These are phyloP conservation scores for Cucumis cinereus DNA, from an alignment of 306 rosid genomes.

Conservation along the genomic window DNA sequence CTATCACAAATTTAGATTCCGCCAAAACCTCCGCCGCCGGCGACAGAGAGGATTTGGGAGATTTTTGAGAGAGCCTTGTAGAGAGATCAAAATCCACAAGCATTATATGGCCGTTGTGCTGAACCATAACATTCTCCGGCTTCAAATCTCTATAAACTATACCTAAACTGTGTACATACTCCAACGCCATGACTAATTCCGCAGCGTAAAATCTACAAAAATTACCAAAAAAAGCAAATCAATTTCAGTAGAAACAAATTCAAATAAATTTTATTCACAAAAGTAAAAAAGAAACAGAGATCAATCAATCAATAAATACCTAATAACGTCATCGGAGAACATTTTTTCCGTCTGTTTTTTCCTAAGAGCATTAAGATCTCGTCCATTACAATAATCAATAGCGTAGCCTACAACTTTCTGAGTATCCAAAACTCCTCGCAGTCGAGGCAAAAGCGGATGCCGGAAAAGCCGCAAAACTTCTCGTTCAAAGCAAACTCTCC, in stretches of 20 bases:
- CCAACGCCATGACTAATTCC: constrained; percentile 66
- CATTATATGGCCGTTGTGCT: constrained; percentile 84
- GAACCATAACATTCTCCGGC: constrained; percentile 80
- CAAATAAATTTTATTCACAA: not conserved
- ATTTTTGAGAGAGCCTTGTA: constrained; percentile 32
- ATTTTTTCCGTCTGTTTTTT: constrained; percentile 53
- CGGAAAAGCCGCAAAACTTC: constrained; percentile 42
- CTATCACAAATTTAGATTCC: constrained; percentile 14
- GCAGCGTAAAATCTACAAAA: constrained; percentile 67
- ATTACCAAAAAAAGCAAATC: not conserved
- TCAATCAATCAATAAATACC: constrained; percentile 21
- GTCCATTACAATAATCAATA: constrained; percentile 76
- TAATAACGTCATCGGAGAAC: constrained; percentile 61
- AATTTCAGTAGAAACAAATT: not conserved
- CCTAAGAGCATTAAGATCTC: constrained; percentile 47
- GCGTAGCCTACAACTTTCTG: constrained; percentile 45
- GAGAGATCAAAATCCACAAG: constrained; percentile 88
- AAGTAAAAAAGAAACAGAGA: not conserved
- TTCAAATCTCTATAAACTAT: constrained; percentile 84
- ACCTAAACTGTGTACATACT: constrained; percentile 62
- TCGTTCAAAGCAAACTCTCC: constrained; percentile 61
- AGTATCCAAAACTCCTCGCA: constrained; percentile 51
- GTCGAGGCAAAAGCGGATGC: constrained; percentile 57
- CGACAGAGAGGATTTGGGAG: constrained; percentile 10
- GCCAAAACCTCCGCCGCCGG: not conserved